A percentile compares a stretch with the other conserved stretches of the same genome.
These are phyloP conservation scores for Clarireedia monteithiana DNA, from an alignment of 2,329 filamentous ascomycete genomes.

Conservation along the genomic window DNA sequence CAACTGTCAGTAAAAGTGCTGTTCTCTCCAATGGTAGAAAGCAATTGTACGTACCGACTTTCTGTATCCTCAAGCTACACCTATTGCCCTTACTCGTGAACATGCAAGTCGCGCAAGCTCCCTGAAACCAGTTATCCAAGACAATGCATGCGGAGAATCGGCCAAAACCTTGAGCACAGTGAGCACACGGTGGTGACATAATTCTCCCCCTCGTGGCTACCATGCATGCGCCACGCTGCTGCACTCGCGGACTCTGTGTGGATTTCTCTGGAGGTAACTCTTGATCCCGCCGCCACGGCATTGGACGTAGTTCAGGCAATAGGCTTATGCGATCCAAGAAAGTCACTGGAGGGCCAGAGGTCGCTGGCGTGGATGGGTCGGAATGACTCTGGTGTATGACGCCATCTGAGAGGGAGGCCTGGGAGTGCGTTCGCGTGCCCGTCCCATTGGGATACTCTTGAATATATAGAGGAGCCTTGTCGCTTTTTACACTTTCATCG, in stretches of 20 bases:
- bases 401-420: neutral
- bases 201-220: slow-evolving; percentile 18
- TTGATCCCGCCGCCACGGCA: slow-evolving; percentile 24
- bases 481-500: too few species aligned
- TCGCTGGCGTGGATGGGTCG: neutral
- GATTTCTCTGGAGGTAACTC: slow-evolving; percentile 19
- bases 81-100: slow-evolving; percentile 23
- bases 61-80: slow-evolving; percentile 19
- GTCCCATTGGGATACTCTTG: neutral
- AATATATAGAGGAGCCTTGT: neutral
- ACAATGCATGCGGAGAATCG: slow-evolving; percentile 22
- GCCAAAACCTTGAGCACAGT: slow-evolving; percentile 20
- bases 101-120: slow-evolving; percentile 22
- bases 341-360: neutral
- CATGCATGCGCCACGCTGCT: slow-evolving; percentile 20
- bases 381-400: neutral
- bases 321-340: slow-evolving; percentile 7
- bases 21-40: neutral
- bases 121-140: slow-evolving; percentile 22
- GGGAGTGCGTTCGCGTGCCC: neutral
- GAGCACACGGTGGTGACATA: slow-evolving; percentile 14
- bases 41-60: slow-evolving; percentile 13
- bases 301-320: slow-evolving; percentile 17
- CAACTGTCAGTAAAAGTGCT: neutral
- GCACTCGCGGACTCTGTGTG: slow-evolving; percentile 19